Evolutionary conservation across 2,329 filamentous ascomycete species (phyloP).

Genomic region (Biscogniauxia mediterranea): DNA sequence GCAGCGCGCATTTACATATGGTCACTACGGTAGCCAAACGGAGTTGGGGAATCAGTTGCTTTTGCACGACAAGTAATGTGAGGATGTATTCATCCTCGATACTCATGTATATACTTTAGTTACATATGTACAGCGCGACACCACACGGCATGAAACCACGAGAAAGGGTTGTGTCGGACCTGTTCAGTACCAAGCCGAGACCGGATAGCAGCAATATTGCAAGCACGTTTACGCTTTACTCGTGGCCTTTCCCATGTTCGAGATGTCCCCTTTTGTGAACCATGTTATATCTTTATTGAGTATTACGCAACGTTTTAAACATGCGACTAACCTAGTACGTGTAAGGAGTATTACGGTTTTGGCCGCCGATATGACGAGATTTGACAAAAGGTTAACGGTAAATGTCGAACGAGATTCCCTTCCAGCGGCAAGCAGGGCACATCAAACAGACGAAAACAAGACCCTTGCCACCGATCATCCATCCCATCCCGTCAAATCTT

Average conservation of each 20-base stretch:
- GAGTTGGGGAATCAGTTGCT: constrained; percentile 13
- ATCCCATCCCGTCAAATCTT: not conserved
- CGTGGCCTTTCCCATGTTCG: too few relatives aligned
- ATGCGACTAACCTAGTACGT: too few relatives aligned
- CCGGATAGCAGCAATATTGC: not conserved
- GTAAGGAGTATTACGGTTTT: too few relatives aligned
- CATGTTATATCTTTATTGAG: too few relatives aligned
- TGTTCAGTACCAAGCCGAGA: not conserved
- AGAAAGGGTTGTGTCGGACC: not conserved
- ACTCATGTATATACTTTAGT: not conserved
- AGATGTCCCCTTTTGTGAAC: too few relatives aligned
- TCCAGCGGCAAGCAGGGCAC: not conserved
- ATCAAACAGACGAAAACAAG: not conserved
- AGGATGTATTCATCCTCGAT: not conserved
- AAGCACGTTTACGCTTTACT: not conserved
- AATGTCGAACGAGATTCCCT: not conserved
- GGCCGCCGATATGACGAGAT: not conserved
- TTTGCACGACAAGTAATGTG: constrained; percentile 8
- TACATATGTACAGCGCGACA: not conserved
- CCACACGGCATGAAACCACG: too few relatives aligned
- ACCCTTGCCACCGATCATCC: not conserved
- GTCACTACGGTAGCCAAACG: constrained; percentile 10
- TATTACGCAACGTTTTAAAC: too few relatives aligned
- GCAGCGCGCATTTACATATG: constrained; percentile 5
- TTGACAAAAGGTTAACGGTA: not conserved